Conservation (phyloP, 2,329 filamentous ascomycete genomes). For the Alternaria consortialis region DNA sequence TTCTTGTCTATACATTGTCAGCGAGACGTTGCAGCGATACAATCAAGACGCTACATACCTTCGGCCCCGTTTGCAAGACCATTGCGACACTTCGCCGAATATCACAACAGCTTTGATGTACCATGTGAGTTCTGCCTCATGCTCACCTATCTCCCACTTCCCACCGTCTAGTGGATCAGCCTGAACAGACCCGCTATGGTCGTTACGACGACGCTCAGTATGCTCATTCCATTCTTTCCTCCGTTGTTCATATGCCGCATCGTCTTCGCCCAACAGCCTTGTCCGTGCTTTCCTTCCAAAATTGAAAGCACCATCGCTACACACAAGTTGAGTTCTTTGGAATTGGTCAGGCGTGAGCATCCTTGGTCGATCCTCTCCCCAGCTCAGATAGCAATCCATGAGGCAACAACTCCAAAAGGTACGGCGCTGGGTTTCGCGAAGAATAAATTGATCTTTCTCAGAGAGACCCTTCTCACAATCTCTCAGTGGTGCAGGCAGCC, state of each 20-base stretch:
- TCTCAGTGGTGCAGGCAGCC: conserved; percentile 21
- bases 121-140: conserved; percentile 59
- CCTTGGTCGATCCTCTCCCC: conserved; percentile 68
- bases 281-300: conserved; percentile 67
- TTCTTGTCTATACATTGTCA: conserved; percentile 36
- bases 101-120: conserved; percentile 64
- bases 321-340: conserved; percentile 69
- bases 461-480: conserved; percentile 19
- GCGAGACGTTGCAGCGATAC: neutral
- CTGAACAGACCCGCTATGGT: conserved; percentile 2
- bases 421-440: conserved; percentile 70
- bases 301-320: conserved; percentile 71
- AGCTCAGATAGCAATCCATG: conserved; percentile 73
- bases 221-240: conserved; percentile 18
- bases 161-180: conserved; percentile 49
- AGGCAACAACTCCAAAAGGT: conserved; percentile 81
- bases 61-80: conserved; percentile 66
- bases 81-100: conserved; percentile 65
- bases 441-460: conserved; percentile 59
- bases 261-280: conserved; percentile 28
- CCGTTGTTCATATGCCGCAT: conserved; percentile 22
- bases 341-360: conserved; percentile 69
- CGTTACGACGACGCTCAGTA: conserved; percentile 4
- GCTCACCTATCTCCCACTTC: conserved; percentile 62
- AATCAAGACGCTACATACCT: conserved; percentile 50